A percentile compares a stretch with the other conserved stretches of the same genome.
phyloP scores from a whole-genome alignment of 768 basidiomycete species.

The Roridomyces roridus region DNA sequence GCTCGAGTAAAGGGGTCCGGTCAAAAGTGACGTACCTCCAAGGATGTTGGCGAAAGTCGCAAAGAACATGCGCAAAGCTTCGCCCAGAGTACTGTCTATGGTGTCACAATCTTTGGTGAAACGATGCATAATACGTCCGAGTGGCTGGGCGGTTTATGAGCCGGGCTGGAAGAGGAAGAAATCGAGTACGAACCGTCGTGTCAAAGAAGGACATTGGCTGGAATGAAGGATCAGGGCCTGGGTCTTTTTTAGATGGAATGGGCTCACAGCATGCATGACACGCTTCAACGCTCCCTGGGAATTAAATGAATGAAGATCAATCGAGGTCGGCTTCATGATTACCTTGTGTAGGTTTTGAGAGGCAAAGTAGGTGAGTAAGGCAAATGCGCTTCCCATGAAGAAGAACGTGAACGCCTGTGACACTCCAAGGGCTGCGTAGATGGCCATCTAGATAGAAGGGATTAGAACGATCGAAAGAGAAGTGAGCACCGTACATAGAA shows the following conservation, averaged over 20 bases:
- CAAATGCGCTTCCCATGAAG: constrained; percentile 68
- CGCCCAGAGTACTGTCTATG: constrained; percentile 76
- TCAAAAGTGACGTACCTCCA: constrained; percentile 51
- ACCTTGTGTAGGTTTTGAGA: constrained; percentile 72
- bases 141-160: constrained; percentile 50
- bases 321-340: constrained; percentile 14
- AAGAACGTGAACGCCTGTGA: constrained; percentile 73
- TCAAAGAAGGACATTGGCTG: constrained; percentile 89
- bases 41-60: constrained; percentile 67
- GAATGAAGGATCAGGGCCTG: neutral
- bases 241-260: neutral
- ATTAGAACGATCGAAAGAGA: neutral
- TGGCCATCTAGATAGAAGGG: constrained; percentile 65
- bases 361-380: constrained; percentile 79
- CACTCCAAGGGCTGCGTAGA: constrained; percentile 78
- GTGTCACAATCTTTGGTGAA: constrained; percentile 90
- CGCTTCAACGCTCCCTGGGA: constrained; percentile 65
- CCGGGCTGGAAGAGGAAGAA: neutral
- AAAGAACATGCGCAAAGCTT: constrained; percentile 77
- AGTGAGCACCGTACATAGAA: constrained; percentile 73
- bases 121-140: constrained; percentile 90
- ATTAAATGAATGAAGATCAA: neutral
- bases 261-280: constrained; percentile 66
- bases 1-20: neutral
- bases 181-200: constrained; percentile 60